These are phyloP conservation scores for Rhodotorula sp. DNA, from an alignment of 1,284 basidiomycete species.

Conservation along the genomic window DNA sequence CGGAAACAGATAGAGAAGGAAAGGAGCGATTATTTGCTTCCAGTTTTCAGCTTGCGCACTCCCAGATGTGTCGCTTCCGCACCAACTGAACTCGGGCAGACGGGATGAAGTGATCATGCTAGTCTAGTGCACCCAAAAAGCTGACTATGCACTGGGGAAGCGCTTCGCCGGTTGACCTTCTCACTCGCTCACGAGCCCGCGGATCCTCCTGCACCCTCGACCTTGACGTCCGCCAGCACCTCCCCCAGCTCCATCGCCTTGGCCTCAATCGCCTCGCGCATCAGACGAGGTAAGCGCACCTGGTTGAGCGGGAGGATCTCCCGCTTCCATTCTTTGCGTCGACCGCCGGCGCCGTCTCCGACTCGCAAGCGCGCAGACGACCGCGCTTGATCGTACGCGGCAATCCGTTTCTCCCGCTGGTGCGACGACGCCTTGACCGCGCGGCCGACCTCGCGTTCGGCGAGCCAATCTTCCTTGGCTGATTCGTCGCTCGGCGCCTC, in stretches of 20 bases:
- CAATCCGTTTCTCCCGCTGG: constrained; percentile 13
- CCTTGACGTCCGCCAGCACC: background rate
- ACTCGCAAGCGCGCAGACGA: constrained; percentile 3
- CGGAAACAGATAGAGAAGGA: too few relatives aligned
- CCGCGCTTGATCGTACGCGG: background rate
- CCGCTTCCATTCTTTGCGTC: background rate
- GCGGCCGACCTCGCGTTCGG: constrained; percentile 20
- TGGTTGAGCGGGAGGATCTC: constrained; percentile 1
- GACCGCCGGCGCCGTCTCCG: background rate
- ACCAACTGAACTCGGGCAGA: too few relatives aligned
- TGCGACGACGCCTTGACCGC: constrained; percentile 15
- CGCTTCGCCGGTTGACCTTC: too few relatives aligned
- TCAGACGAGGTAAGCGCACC: background rate
- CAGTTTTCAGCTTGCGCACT: too few relatives aligned
- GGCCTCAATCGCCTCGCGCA: background rate
- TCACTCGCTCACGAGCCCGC: background rate
- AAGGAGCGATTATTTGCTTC: too few relatives aligned
- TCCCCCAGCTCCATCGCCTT: background rate
- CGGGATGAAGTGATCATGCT: too few relatives aligned
- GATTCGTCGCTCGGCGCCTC: background rate
- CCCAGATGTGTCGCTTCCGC: too few relatives aligned
- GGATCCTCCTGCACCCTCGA: background rate
- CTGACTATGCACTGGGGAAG: too few relatives aligned
- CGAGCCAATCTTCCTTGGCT: constrained; percentile 1
- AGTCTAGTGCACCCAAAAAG: too few relatives aligned